A percentile compares a stretch with the other conserved stretches of the same genome.
Evolutionary conservation across 176 grass and related monocot genomes (phyloP).

Genomic region (Tuctoria greenei): DNA sequence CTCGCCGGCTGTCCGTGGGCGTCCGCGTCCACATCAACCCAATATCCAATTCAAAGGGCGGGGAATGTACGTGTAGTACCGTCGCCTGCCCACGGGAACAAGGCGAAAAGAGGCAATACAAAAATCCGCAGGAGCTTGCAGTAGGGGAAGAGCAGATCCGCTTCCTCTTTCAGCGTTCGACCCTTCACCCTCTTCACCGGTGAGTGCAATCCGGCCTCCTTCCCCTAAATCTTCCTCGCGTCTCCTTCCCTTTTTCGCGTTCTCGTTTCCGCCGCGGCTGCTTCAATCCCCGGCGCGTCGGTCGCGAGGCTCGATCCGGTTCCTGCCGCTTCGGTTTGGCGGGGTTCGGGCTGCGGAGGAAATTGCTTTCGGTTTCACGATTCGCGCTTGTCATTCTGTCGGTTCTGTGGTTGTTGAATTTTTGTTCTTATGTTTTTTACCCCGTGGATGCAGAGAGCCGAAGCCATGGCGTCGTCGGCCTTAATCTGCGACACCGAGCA

Average conservation of each 20-base stretch:
- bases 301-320: not conserved
- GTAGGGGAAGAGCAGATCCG: constrained; percentile 29
- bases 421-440: not conserved
- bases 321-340: not conserved
- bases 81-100: not conserved
- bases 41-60: constrained; percentile 37
- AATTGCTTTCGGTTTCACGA: not conserved
- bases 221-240: not conserved
- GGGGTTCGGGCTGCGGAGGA: not conserved
- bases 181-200: not conserved
- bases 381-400: not conserved
- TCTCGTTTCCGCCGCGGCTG: not conserved
- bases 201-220: not conserved
- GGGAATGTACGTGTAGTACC: constrained; percentile 8
- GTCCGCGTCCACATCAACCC: constrained; percentile 2
- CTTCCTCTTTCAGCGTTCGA: constrained; percentile 3
- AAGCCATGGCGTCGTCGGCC: constrained; percentile 65
- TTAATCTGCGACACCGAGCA: constrained; percentile 72
- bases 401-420: not conserved
- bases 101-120: not conserved
- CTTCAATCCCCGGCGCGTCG: not conserved
- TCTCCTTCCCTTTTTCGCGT: not conserved
- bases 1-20: constrained; percentile 13
- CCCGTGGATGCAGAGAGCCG: not conserved
- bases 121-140: constrained; percentile 7